These are phyloP conservation scores for Melampsora occidentalis DNA, from an alignment of 1,284 basidiomycete species.

Conservation along the genomic window DNA sequence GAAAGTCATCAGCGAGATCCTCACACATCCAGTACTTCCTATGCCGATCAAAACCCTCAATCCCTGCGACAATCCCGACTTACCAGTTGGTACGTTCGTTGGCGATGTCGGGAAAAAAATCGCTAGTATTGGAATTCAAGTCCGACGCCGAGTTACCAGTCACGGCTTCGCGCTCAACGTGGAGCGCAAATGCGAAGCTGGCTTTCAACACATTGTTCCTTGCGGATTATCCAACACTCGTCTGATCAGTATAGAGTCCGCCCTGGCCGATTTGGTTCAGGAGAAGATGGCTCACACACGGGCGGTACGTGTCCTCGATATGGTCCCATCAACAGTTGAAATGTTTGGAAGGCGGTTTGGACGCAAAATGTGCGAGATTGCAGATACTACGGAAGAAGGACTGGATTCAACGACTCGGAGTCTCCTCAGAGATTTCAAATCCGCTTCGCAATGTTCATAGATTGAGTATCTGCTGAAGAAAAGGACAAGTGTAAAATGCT, in stretches of 20 bases:
- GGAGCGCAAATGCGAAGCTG: conserved; percentile 69
- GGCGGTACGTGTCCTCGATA: conserved; percentile 46
- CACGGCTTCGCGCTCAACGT: conserved; percentile 96
- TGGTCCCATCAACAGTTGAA: conserved; percentile 47
- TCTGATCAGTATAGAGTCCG: conserved; percentile 59
- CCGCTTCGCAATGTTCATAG: not conserved
- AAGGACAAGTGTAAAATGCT: not conserved
- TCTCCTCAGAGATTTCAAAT: not conserved
- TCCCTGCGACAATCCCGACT: conserved; percentile 14
- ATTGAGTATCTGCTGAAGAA: not conserved
- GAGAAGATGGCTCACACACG: not conserved
- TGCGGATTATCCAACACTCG: conserved; percentile 86
- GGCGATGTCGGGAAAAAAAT: conserved; percentile 65
- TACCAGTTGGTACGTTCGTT: conserved; percentile 45
- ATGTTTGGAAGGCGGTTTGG: conserved; percentile 51
- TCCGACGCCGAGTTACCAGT: conserved; percentile 85
- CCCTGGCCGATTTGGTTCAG: not conserved
- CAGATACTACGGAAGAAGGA: conserved; percentile 43
- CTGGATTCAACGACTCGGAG: conserved; percentile 23
- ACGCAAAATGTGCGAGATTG: conserved; percentile 52
- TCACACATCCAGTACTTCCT: conserved; percentile 46
- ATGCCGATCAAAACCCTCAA: conserved; percentile 42
- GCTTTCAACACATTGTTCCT: conserved; percentile 85
- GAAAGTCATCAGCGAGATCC: conserved; percentile 53
- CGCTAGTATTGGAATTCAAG: conserved; percentile 92